Evolutionary conservation across 2,329 filamentous ascomycete species (phyloP).

Genomic region (Drechmeria coniospora): DNA sequence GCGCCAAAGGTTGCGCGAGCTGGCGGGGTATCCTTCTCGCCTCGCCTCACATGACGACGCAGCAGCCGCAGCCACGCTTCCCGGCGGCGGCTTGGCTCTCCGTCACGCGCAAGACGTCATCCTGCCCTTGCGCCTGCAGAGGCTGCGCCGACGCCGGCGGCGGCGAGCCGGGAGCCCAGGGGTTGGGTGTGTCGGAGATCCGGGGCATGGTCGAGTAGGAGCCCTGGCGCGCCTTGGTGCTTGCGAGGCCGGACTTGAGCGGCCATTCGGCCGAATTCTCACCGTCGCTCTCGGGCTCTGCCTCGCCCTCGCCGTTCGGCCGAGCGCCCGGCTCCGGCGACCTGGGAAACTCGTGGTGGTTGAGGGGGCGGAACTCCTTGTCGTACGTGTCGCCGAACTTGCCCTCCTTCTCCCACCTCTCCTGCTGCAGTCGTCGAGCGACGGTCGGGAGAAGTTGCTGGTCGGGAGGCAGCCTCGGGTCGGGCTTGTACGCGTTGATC

Average conservation of each 20-base stretch:
- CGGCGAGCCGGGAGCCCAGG: slow-evolving; percentile 27
- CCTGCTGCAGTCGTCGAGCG: slow-evolving; percentile 77
- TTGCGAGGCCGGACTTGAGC: slow-evolving; percentile 28
- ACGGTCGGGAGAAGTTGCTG: slow-evolving; percentile 93
- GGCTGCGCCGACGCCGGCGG: slow-evolving; percentile 10
- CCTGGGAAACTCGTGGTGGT: slow-evolving; percentile 40
- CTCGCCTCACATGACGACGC: slow-evolving; percentile 33
- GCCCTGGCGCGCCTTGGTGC: slow-evolving; percentile 27
- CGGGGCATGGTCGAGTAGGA: slow-evolving; percentile 49
- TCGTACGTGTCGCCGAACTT: slow-evolving; percentile 77
- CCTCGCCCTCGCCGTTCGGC: slow-evolving; percentile 4
- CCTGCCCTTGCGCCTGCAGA: too few species aligned
- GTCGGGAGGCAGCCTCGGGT: slow-evolving; percentile 83
- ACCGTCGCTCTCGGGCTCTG: slow-evolving; percentile 1
- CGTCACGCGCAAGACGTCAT: slow-evolving; percentile 4
- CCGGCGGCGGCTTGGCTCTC: slow-evolving; percentile 20
- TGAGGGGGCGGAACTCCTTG: slow-evolving; percentile 72
- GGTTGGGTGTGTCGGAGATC: slow-evolving; percentile 27
- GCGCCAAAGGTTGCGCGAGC: too few species aligned
- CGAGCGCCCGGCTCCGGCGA: slow-evolving; percentile 24
- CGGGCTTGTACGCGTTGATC: slow-evolving; percentile 85
- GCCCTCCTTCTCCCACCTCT: slow-evolving; percentile 88
- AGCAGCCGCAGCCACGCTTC: slow-evolving; percentile 32
- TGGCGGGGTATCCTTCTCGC: too few species aligned
- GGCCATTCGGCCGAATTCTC: slow-evolving; percentile 39